These are phyloP conservation scores for Hypoxylon perforatum DNA, from an alignment of 495 filamentous ascomycete genomes.

Conservation along the genomic window DNA sequence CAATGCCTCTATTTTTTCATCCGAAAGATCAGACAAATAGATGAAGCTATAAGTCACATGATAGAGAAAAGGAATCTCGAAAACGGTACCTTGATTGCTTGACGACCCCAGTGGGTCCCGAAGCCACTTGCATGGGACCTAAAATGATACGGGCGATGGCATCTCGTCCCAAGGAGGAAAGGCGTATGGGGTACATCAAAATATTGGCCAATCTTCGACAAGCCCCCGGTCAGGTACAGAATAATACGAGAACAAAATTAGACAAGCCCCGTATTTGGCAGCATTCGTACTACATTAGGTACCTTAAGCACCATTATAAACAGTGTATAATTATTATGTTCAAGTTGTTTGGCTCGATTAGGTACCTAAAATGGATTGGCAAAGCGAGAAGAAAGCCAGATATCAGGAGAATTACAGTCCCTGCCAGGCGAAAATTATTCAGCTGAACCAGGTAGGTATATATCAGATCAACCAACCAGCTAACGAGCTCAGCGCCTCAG, in stretches of 20 bases:
- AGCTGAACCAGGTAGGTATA: not conserved
- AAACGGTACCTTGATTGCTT: not conserved
- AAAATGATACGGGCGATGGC: constrained; percentile 4
- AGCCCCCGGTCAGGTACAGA: not conserved
- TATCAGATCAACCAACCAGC: not conserved
- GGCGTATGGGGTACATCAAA: not conserved
- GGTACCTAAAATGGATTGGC: not conserved
- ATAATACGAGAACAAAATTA: not conserved
- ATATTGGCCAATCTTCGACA: constrained; percentile 2
- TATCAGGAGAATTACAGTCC: not conserved
- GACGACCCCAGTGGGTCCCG: too few relatives aligned
- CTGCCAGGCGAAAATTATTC: not conserved
- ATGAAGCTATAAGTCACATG: not conserved
- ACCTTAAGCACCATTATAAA: not conserved
- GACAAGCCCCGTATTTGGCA: not conserved
- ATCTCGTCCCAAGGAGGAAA: not conserved
- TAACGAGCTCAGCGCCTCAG: not conserved
- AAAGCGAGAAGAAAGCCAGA: not conserved
- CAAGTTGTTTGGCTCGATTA: not conserved
- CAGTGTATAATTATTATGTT: not conserved
- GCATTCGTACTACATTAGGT: not conserved
- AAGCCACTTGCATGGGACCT: not conserved
- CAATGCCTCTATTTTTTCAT: too few relatives aligned
- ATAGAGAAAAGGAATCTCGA: not conserved
- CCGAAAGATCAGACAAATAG: too few relatives aligned